These are phyloP conservation scores for Cryptococcus sp. DNA, from an alignment of 1,284 basidiomycete genomes.

Conservation along the genomic window DNA sequence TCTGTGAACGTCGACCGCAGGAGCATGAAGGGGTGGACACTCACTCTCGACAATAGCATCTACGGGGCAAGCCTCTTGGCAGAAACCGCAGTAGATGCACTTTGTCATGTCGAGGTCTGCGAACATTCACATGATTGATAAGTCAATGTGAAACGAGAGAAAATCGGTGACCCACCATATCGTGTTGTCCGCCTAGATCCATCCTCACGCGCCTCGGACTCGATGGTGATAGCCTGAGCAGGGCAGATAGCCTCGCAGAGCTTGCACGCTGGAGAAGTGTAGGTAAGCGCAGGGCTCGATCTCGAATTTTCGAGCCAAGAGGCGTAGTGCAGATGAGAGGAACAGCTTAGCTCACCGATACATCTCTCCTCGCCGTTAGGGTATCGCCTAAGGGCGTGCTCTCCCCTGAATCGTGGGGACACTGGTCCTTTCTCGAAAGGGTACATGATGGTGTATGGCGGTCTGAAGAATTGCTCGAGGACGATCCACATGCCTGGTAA, in stretches of 20 bases:
- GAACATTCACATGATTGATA: neutral
- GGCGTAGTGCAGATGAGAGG: neutral
- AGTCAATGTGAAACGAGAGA: neutral
- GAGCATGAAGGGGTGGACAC: conserved; percentile 47
- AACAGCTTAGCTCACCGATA: conserved; percentile 68
- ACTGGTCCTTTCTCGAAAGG: conserved; percentile 95
- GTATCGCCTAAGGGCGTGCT: conserved; percentile 97
- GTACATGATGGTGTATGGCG: conserved; percentile 93
- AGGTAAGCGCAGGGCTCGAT: neutral
- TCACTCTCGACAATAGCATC: conserved; percentile 99
- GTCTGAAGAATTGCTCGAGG: conserved; percentile 93
- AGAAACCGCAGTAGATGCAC: conserved; percentile 98
- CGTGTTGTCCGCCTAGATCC: conserved; percentile 96
- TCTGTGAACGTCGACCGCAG: neutral
- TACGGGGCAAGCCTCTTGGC: conserved; percentile 98
- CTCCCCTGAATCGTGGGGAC: conserved; percentile 96
- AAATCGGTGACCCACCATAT: conserved; percentile 65
- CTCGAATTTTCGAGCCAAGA: too few species aligned
- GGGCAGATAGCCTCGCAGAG: conserved; percentile 99
- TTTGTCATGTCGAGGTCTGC: conserved; percentile 89
- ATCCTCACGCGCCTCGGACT: conserved; percentile 93
- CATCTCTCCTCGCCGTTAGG: conserved; percentile 98
- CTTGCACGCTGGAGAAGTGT: conserved; percentile 79
- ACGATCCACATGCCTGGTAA: conserved; percentile 95
- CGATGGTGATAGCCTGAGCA: conserved; percentile 98